phyloP scores from a whole-genome alignment of 176 grass and related monocot species.

The Ananas comosus region DNA sequence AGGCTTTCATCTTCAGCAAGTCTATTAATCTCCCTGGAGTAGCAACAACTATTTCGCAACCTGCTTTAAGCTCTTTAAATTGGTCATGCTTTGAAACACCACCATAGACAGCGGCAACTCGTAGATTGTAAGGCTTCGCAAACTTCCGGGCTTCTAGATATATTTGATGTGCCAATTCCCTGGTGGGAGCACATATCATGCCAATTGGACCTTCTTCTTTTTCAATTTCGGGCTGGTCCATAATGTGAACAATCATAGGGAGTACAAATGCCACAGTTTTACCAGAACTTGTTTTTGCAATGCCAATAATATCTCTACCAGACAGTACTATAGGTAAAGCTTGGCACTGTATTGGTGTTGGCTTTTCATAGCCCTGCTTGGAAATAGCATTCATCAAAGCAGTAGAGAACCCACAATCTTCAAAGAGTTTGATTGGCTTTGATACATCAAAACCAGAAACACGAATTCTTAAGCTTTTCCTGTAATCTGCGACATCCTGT shows the following conservation, averaged over 20 bases:
- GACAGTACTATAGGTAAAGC: constrained; percentile 85
- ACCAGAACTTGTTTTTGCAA: constrained; percentile 98
- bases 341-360: constrained; percentile 93
- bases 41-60: constrained; percentile 86
- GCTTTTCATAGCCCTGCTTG: constrained; percentile 93
- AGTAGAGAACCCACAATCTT: constrained; percentile 73
- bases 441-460: constrained; percentile 89
- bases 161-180: constrained; percentile 98
- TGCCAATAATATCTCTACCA: constrained; percentile 94
- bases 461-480: constrained; percentile 79
- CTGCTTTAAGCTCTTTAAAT: constrained; percentile 96
- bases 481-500: constrained; percentile 66
- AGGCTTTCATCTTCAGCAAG: constrained; percentile 95
- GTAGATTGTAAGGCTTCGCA: constrained; percentile 88
- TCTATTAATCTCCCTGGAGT: constrained; percentile 96
- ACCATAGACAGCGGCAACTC: constrained; percentile 90
- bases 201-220: constrained; percentile 99
- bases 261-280: constrained; percentile 98
- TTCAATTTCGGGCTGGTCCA: constrained; percentile 95
- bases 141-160: constrained; percentile 95
- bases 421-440: constrained; percentile 75
- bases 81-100: constrained; percentile 93
- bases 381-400: constrained; percentile 81
- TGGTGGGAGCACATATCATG: constrained; percentile 90
- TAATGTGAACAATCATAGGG: constrained; percentile 97